These are phyloP conservation scores for Rhytidhysteron rufulum DNA, from an alignment of 2,329 filamentous ascomycete species.

Conservation along the genomic window DNA sequence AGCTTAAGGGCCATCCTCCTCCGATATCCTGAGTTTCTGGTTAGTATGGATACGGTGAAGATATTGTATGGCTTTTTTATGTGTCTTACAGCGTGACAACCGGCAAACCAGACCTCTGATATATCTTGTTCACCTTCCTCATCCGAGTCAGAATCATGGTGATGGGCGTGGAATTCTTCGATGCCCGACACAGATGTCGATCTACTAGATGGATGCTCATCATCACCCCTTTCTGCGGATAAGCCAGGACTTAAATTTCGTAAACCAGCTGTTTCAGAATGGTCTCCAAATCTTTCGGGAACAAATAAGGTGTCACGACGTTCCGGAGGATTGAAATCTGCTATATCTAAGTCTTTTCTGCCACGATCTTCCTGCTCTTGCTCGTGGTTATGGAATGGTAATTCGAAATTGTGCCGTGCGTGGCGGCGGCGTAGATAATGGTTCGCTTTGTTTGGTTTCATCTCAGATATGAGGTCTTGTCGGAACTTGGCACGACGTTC, in stretches of 20 bases:
- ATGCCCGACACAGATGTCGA: slow-evolving; percentile 28
- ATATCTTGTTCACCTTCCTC: slow-evolving; percentile 63
- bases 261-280: slow-evolving; percentile 31
- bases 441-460: slow-evolving; percentile 22
- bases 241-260: slow-evolving; percentile 28
- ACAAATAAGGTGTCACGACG: slow-evolving; percentile 23
- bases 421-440: slow-evolving; percentile 26
- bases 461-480: slow-evolving; percentile 60
- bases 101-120: slow-evolving; percentile 76
- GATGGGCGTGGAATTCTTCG: slow-evolving; percentile 21
- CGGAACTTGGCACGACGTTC: slow-evolving; percentile 69
- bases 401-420: slow-evolving; percentile 8
- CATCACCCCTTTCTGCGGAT: slow-evolving; percentile 10
- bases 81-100: slow-evolving; percentile 59
- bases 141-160: slow-evolving; percentile 24
- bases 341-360: slow-evolving; percentile 3
- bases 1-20: slow-evolving; percentile 63
- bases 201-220: slow-evolving; percentile 9
- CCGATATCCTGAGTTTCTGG: slow-evolving; percentile 60
- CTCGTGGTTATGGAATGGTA: slow-evolving; percentile 8
- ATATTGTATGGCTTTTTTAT: not conserved
- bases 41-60: not conserved
- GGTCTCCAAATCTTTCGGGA: slow-evolving; percentile 26
- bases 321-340: slow-evolving; percentile 6
- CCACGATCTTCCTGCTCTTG: slow-evolving; percentile 9